Evolutionary conservation across 352 stramenopile species (phyloP), one percentile per base, ranked within the genome.

Genomic region (Hyaloperonospora brassicae): DNA sequence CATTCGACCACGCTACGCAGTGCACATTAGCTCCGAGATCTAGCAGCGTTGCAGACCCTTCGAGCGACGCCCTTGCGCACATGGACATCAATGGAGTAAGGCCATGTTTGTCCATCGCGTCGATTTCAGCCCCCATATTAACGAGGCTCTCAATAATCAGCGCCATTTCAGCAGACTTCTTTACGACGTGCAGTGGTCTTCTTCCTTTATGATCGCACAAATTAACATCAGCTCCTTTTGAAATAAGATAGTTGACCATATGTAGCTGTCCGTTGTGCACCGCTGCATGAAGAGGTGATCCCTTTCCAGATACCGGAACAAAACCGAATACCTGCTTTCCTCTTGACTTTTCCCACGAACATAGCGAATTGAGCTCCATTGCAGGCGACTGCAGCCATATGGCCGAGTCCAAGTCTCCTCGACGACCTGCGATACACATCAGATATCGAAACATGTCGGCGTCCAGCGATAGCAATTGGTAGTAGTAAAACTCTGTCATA

Each of bases 401-500:
- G 17, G 83, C 67, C 9, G 81, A 89, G 38, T 89, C 75, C 12
- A 73, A 64, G 51, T 94, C 84, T 10, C 82, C 82, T 22, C 84
- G 80, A 23, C 66, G 65, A 8, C 80, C 82, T 30, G 76, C 82
- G 21, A 89, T 55, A 47, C 82, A 93, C 52, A 79, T 60, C 12
- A 93, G 53, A 52, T 92, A 93, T 47, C 76, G 77, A 59, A 84
- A 87, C 79, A 92, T 88, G 36, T 93, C 76, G 25, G 47, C 54
- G 52, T 91, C 82, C 11, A 90, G 63, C 5, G 79, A 82, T 14
- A 90, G 58, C 39, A 92, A 51, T 54, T 89, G 75, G 52, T 94
- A 90, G 63, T 93, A 90, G 54, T 86, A 90, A 57, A 90, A 87
- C 47, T 91, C 81, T 7, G 76, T 79, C 59, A 94, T 70, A 49